A percentile compares a stretch with the other conserved stretches of the same genome.
Evolutionary conservation across 2,329 filamentous ascomycete genomes (phyloP).

Genomic region (Lecanicillium sp.): DNA sequence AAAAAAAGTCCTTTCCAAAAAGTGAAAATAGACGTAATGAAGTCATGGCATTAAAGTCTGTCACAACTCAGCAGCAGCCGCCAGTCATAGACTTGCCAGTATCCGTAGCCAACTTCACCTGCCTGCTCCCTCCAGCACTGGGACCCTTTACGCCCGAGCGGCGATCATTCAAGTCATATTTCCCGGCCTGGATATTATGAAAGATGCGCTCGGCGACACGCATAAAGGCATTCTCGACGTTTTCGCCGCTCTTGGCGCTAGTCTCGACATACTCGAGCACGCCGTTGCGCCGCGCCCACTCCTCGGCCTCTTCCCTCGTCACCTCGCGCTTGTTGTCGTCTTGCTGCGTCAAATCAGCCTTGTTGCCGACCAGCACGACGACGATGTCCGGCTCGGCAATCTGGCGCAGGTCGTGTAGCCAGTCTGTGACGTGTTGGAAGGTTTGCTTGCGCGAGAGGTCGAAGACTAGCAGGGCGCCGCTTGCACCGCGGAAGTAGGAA

Average conservation of each 20-base stretch:
- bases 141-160: slow-evolving; percentile 82
- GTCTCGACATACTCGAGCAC: slow-evolving; percentile 94
- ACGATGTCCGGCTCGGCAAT: slow-evolving; percentile 96
- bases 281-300: slow-evolving; percentile 79
- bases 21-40: neutral
- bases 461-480: slow-evolving; percentile 74
- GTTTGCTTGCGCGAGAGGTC: slow-evolving; percentile 83
- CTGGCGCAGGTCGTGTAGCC: slow-evolving; percentile 87
- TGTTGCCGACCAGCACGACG: slow-evolving; percentile 92
- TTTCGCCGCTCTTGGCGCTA: slow-evolving; percentile 88
- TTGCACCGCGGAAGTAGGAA: slow-evolving; percentile 80
- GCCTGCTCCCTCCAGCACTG: slow-evolving; percentile 36
- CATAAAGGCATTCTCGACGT: slow-evolving; percentile 87
- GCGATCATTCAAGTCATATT: slow-evolving; percentile 89
- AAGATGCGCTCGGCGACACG: slow-evolving; percentile 93
- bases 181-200: slow-evolving; percentile 90
- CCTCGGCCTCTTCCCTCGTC: slow-evolving; percentile 71
- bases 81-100: slow-evolving; percentile 29
- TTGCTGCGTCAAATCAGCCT: slow-evolving; percentile 65
- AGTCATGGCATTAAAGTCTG: slow-evolving; percentile 21
- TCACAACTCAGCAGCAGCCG: slow-evolving; percentile 39
- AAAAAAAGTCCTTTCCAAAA: neutral
- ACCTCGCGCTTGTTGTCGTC: slow-evolving; percentile 66
- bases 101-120: slow-evolving; percentile 36
- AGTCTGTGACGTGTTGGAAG: slow-evolving; percentile 81